Base-by-base conservation (phyloP, 441 rosid species). In the Brassica hybrid region DNA sequence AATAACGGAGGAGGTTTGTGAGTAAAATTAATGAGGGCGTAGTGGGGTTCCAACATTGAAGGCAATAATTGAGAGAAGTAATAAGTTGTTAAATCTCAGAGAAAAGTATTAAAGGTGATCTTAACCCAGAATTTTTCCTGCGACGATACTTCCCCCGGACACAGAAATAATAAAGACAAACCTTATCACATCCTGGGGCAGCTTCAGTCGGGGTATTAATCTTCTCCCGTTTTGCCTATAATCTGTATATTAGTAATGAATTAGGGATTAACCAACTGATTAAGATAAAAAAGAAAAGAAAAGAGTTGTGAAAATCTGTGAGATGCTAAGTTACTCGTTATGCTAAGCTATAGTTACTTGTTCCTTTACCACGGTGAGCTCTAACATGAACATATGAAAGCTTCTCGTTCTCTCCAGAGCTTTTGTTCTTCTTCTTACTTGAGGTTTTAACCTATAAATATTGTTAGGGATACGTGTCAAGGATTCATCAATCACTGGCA, bases 301-400 rank as follows among this genome's bases (percentile, higher is more conserved):
- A 38, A 38, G 43, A 30, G 2, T 68, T 9, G 65, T 63, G 38
- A 2, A 66, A 67, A 75, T 5, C 1, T 36, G 23, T 41, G 71
- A 57, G 16, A n/a, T n/a, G n/a, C n/a, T n/a, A n/a, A n/a, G n/a
- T n/a, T n/a, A n/a, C n/a, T n/a, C n/a, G n/a, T n/a, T n/a, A 66
- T 48, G 69, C 23, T 66, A 32, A 32, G 36, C 36, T 32, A 32
- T 95, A 98, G 86, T 96, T 95, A 83, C 93, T 95, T 0, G 99
- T 93, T 21, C 98, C 97, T 84, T 93, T 93, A 76, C 99, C n/a
- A n/a, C n/a, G n/a, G n/a, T n/a, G n/a, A n/a, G n/a, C n/a, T n/a
- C n/a, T n/a, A n/a, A n/a, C n/a, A n/a, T n/a, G n/a, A 61, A 95
- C 97, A 75, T 88, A 93, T 9, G 99, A 98, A 19, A 95, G 91